Evolutionary conservation across 106 monocot genomes (phyloP), one percentile per base, ranked within the genome.

Genomic region (Cymbidium sinense): DNA sequence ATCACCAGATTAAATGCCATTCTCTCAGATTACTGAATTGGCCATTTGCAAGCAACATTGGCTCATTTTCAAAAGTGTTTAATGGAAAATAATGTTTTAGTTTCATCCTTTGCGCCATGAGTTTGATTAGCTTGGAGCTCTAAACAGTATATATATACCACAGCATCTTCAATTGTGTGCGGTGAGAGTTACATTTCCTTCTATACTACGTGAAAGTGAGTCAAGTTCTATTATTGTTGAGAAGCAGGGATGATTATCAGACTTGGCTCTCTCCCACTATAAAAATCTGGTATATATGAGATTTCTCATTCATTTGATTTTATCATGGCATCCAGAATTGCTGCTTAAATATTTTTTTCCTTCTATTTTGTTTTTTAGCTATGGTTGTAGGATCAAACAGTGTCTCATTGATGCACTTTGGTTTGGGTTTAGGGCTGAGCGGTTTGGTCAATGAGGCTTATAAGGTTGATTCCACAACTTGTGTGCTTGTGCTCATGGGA

Each of bases 11-110:
- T 98, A 61, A 88, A 85, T 69, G 65, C 39, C 34, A 87, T 94
- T 83, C 91, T 98, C 20, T 87, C 94, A 98, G 78, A 91, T 91
- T 11, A 88, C 88, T 47, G 90, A 81, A 94, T 98, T 67, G 55
- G 85, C 33, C 86, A 84, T 80, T 52, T 98, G 20, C 96, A 92
- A 70, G 58, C 83, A 20, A 83, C 87, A 51, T 70, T 98, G 78
- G 88, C 88, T 64, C 86, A 92, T 75, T 94, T 98, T 72, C 91
- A 92, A 76, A 89, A 84, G 77, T 85, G 74, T 70, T 82, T 98
- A 79, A 90, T 77, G 12, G 94, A 98, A 77, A 81, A 94, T 65
- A 87, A 90, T 52, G 92, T 94, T 65, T 36, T 98, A 30, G 77
- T 90, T 75, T 91, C 91, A 64, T 85, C 91, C 43, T 64, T 71